Evolutionary conservation across 768 basidiomycete genomes (phyloP), one percentile per base, ranked within the genome.

Genomic region (Phaeotremella skinneri): DNA sequence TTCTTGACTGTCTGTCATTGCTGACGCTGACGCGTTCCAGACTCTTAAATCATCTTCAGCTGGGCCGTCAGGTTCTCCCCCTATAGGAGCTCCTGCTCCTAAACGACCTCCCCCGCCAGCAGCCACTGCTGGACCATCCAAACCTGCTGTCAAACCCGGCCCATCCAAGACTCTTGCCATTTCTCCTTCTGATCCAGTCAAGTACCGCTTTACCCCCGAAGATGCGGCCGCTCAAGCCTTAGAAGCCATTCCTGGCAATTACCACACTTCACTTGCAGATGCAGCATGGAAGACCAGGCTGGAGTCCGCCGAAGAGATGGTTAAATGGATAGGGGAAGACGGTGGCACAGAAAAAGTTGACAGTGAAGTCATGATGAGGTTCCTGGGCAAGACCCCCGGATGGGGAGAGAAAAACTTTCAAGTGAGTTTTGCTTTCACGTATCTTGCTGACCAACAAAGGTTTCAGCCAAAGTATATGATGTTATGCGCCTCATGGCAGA

Each of bases 401-500:
- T 97, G 91, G 92, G 83, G 82, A n/a, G 96, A 99, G 79, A 98
- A 96, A 81, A 99, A 98, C 70, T 99, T 99, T 66, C 94, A 99
- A 80, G 93, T 89, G 59, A 56, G 77, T 66, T 7, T 4, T 6
- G 9, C n/a, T 45, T 37, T n/a, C n/a, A 29, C 16, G 47, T 9
- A 11, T 31, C 26, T 30, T 14, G 30, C 32, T 29, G 51, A 25
- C 21, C 2, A n/a, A 3, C 3, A 54, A 51, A 97, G 92, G 93
- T 99, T 47, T 92, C 90, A 4, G 81, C 86, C 16, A 97, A 93
- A 76, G 76, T 97, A 50, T 98, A 92, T 76, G 85, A 82, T 25
- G 84, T 91, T 54, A 81, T 97, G 66, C 78, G 70, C 37, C 69
- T 84, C 7, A 83, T 98, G 39, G 88, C 92, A 1, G 85, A 90